These are phyloP conservation scores for Fusarium devonianum DNA, from an alignment of 2,329 filamentous ascomycete genomes.

Conservation along the genomic window DNA sequence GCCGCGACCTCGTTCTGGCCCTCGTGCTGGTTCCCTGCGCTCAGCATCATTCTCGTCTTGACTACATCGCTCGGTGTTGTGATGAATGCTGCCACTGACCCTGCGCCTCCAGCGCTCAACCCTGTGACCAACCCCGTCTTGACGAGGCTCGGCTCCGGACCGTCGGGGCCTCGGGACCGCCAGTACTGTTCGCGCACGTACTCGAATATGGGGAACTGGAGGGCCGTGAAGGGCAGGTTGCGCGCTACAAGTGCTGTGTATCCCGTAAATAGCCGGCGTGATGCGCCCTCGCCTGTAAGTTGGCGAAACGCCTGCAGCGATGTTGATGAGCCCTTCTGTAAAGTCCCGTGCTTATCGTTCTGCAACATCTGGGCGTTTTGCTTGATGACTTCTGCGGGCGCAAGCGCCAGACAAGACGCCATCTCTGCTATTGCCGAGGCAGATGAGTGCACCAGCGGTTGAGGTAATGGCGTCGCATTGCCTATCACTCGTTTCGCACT, in stretches of 20 bases:
- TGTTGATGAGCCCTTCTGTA: conserved; percentile 43
- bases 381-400: conserved; percentile 89
- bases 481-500: conserved; percentile 71
- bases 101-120: conserved; percentile 74
- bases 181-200: conserved; percentile 65
- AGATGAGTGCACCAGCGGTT: conserved; percentile 73
- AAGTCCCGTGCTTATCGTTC: conserved; percentile 27
- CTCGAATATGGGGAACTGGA: conserved; percentile 91
- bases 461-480: conserved; percentile 62
- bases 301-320: conserved; percentile 59
- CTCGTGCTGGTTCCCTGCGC: conserved; percentile 51
- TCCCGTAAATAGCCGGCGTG: conserved; percentile 69
- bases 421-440: conserved; percentile 82
- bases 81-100: conserved; percentile 76
- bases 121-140: conserved; percentile 78
- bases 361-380: conserved; percentile 89
- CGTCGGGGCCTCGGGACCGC: conserved; percentile 43
- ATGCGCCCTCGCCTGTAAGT: conserved; percentile 60
- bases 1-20: conserved; percentile 16
- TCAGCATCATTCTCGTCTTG: conserved; percentile 89
- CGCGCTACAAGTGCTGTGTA: conserved; percentile 83
- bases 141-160: conserved; percentile 50
- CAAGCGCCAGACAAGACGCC: conserved; percentile 85
- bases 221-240: conserved; percentile 85
- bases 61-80: conserved; percentile 91